phyloP scores from a whole-genome alignment of 768 basidiomycete genomes.

The Leucocoprinus leucothites region DNA sequence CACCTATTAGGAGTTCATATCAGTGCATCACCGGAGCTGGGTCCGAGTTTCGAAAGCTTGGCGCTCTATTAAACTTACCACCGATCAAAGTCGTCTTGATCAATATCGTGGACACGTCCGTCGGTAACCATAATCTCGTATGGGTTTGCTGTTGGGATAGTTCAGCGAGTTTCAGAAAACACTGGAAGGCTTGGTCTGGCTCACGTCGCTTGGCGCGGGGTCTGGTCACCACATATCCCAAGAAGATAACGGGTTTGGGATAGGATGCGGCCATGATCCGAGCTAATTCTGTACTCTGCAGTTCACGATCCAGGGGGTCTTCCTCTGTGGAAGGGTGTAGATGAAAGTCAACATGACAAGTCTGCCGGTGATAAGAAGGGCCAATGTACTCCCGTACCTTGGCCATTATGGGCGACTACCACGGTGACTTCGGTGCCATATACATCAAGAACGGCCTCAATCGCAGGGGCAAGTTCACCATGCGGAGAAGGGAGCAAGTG shows the following conservation, averaged over 20 bases:
- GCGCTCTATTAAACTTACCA: constrained; percentile 46
- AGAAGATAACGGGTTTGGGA: constrained; percentile 72
- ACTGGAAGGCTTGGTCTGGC: constrained; percentile 22
- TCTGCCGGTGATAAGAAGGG: not conserved
- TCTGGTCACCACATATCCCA: constrained; percentile 77
- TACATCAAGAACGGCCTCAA: constrained; percentile 79
- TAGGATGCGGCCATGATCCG: constrained; percentile 68
- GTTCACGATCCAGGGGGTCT: constrained; percentile 81
- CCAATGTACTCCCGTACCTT: constrained; percentile 44
- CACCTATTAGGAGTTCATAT: constrained; percentile 48
- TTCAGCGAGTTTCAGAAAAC: not conserved
- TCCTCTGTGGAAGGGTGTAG: constrained; percentile 53
- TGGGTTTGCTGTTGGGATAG: constrained; percentile 51
- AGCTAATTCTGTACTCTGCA: constrained; percentile 80
- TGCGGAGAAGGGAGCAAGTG: constrained; percentile 84
- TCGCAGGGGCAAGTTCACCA: constrained; percentile 87
- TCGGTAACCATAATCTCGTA: constrained; percentile 77
- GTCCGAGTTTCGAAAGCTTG: not conserved
- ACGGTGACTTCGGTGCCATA: constrained; percentile 78
- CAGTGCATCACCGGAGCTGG: not conserved
- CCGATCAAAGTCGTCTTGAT: constrained; percentile 64
- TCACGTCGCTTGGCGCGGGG: constrained; percentile 62
- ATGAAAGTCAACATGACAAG: not conserved
- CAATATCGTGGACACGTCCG: constrained; percentile 77
- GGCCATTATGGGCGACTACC: constrained; percentile 89